Base-by-base conservation (phyloP, 2,329 filamentous ascomycete species). In the Xylaria digitata region DNA sequence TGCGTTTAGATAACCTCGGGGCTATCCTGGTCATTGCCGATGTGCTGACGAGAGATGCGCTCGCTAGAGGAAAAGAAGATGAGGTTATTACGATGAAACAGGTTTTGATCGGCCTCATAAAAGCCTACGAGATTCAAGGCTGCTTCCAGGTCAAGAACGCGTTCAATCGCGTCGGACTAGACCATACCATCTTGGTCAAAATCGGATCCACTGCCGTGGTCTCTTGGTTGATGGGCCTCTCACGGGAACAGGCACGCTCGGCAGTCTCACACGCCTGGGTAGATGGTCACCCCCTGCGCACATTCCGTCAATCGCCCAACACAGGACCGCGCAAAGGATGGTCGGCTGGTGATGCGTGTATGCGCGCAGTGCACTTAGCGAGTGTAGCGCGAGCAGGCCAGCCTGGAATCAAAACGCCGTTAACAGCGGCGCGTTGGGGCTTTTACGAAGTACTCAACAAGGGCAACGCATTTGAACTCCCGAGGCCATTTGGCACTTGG, bases 111-210 rank as follows among this genome's bases (percentile, higher is more conserved):
- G 50, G 55, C 26, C 49, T 64, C 45, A 78, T 81, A 66, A 82
- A 82, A 65, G 76, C 80, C 1, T 81, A 82, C 60, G 80, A 82
- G 66, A 79, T 82, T 61, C 81, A 82, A 61, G 80, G 81, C 19
- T 72, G 69, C 57, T 76, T 80, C 5, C 78, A 56, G 15, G 50
- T 66, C 1, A 61, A 57, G 34, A 59, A 64, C 30, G 54, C 55
- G 11, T 82, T 81, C 69, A 82, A 82, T 64, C 56, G 62, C 1
- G 63, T 74, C n/a, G 81, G 81, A 0, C 69, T 82, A 0, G 81
- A 83, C 66, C 80, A 82, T 65, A 74, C 76, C 0, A 77, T 83
- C 6, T 75, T 82, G 6, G 80, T 82, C 43, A 81, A 81, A 61
- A 61, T 83, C 9, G 80, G 79, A 13, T 79, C 80, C 0, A 77